Conservation (phyloP, 2,329 filamentous ascomycete species). For the Alternaria viburni region DNA sequence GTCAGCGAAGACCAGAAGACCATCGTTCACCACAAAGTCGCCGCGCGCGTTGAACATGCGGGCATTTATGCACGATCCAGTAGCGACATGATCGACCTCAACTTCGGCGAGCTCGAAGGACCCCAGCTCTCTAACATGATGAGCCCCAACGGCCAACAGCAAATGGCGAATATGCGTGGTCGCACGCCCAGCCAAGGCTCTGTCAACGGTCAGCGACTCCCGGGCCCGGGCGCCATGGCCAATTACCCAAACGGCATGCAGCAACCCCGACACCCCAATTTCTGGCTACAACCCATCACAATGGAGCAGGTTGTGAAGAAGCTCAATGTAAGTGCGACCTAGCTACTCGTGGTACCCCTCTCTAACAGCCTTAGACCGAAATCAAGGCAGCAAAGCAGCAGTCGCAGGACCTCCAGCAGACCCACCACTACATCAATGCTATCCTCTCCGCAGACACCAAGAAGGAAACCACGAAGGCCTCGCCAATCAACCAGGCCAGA, state of each 20-base stretch:
- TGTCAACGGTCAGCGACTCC: constrained; percentile 68
- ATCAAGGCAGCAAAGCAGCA: constrained; percentile 90
- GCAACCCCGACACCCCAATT: constrained; percentile 78
- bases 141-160: constrained; percentile 68
- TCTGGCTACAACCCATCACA: constrained; percentile 86
- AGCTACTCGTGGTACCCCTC: not conserved
- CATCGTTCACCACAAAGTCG: constrained; percentile 97
- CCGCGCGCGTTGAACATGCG: constrained; percentile 94
- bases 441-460: constrained; percentile 75
- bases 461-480: constrained; percentile 58
- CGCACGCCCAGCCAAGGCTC: constrained; percentile 64
- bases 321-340: constrained; percentile 68
- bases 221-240: constrained; percentile 62
- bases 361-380: constrained; percentile 68
- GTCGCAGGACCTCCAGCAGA: constrained; percentile 81
- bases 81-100: constrained; percentile 83
- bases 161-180: constrained; percentile 70
- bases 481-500: constrained; percentile 50
- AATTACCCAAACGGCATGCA: constrained; percentile 65
- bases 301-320: constrained; percentile 94
- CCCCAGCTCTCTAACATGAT: constrained; percentile 72
- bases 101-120: constrained; percentile 89
- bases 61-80: constrained; percentile 74
- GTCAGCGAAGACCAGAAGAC: constrained; percentile 99
- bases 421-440: constrained; percentile 79